Evolutionary conservation across 108 stramenopile genomes (phyloP).

Genomic region (Pseudonitzschia multiseries): DNA sequence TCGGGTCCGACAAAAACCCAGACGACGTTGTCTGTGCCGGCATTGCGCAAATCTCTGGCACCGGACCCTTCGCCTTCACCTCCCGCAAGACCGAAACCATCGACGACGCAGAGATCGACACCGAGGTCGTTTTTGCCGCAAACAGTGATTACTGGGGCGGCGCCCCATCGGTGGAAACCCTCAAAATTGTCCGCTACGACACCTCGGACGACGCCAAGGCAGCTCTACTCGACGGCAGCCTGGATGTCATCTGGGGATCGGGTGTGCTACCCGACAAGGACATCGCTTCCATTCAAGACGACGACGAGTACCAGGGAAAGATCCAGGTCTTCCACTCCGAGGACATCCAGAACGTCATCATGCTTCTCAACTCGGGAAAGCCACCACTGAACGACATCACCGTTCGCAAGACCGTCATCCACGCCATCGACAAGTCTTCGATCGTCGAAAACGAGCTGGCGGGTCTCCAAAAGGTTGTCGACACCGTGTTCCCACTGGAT

Average conservation of each 20-base stretch:
- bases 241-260: constrained; percentile 47
- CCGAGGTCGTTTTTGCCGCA: constrained; percentile 42
- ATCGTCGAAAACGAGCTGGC: constrained; percentile 59
- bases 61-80: constrained; percentile 57
- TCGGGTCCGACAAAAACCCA: constrained; percentile 40
- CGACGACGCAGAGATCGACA: constrained; percentile 34
- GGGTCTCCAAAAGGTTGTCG: constrained; percentile 50
- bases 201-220: constrained; percentile 41
- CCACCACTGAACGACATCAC: constrained; percentile 50
- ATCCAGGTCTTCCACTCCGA: constrained; percentile 49
- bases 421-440: constrained; percentile 59
- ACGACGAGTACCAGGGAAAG: not conserved
- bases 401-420: constrained; percentile 60
- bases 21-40: constrained; percentile 50
- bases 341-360: constrained; percentile 50
- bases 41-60: constrained; percentile 47
- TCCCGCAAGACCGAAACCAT: constrained; percentile 11
- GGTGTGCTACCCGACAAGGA: constrained; percentile 47
- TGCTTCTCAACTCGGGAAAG: constrained; percentile 53
- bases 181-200: constrained; percentile 41
- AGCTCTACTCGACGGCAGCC: constrained; percentile 44
- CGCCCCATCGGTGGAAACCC: constrained; percentile 43
- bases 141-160: constrained; percentile 57
- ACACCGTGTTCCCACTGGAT: constrained; percentile 41
- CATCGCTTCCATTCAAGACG: constrained; percentile 13